Evolutionary conservation across 2,329 filamentous ascomycete species (phyloP), one percentile per base, ranked within the genome.

Genomic region (Scolecobasidium constrictum): DNA sequence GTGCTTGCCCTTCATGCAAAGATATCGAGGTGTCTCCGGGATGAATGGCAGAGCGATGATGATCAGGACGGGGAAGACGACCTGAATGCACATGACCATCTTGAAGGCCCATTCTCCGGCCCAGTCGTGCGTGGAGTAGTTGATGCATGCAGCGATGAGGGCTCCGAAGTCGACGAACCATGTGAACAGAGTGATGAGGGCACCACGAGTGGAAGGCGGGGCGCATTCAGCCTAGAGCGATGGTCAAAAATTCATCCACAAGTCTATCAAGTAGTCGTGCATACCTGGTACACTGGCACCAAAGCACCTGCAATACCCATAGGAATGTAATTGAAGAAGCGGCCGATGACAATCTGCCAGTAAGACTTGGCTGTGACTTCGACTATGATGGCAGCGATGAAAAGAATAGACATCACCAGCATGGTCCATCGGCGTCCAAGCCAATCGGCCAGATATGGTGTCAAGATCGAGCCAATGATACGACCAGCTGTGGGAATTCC

Each of bases 1-100:
- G 9, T 17, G 35, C 9, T 17, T 9, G n/a, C 35, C 35, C 9
- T 19, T n/a, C 35, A 36, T 36, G 9, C 17, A 19, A 19, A 36
- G 35, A 19, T 9, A 36, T 9, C 35, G 35, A 7, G 35, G 35
- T 9, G 35, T 36, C 35, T 36, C 35, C n/a, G 35, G 35, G 16
- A 36, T 36, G 35, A 36, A 36, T 17, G 17, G 13, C 9, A 36
- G 35, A 15, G 35, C 35, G 35, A 17, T 15, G 35, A 19, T 15
- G n/a, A 36, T 36, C 7, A 36, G 35, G 16, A 36, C 9, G 7
- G 35, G 35, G 9, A 36, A 15, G n/a, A 17, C 35, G 9, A n/a
- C 9, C 9, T 15, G 35, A 15, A 36, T 36, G 9, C 35, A 7
- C 35, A 36, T 36, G 35, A 19, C n/a, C 7, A 9, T 9, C 16